A percentile compares a stretch with the other conserved stretches of the same genome.
Conservation (phyloP, 768 basidiomycete species). For the Tephrocybe sp. region DNA sequence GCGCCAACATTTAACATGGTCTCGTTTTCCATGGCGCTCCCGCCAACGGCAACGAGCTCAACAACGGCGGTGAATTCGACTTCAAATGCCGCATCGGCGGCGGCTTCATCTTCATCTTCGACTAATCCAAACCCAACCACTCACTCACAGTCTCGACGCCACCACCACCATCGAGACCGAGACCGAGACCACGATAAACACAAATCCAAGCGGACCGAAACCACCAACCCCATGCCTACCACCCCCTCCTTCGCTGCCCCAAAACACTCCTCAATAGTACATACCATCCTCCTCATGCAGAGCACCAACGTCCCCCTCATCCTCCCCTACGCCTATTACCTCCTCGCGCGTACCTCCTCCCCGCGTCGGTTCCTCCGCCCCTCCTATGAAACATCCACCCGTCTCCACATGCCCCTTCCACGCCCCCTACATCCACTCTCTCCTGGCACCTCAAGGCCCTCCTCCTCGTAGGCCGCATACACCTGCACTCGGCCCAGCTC, state of each 20-base stretch:
- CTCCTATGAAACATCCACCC: conserved; percentile 39
- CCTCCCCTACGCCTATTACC: conserved; percentile 52
- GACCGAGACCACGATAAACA: neutral
- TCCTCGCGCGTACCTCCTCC: conserved; percentile 38
- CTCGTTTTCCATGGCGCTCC: neutral
- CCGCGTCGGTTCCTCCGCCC: conserved; percentile 37
- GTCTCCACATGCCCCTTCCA: conserved; percentile 32
- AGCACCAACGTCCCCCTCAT: conserved; percentile 37
- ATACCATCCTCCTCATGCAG: conserved; percentile 42
- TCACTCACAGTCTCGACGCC: neutral
- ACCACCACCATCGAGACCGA: neutral
- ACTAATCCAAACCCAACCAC: too few relatives aligned
- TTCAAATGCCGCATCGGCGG: neutral
- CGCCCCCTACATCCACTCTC: conserved; percentile 31
- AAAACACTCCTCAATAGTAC: conserved; percentile 38
- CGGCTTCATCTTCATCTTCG: neutral
- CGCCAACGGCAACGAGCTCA: neutral
- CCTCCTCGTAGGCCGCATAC: conserved; percentile 40
- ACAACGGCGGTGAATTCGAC: neutral
- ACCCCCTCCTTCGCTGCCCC: neutral
- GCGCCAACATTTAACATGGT: neutral
- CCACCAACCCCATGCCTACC: too few relatives aligned
- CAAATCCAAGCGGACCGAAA: too few relatives aligned
- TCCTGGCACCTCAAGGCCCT: conserved; percentile 40
- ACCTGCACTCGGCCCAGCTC: conserved; percentile 41